Evolutionary conservation across 108 stramenopile species (phyloP), one percentile per base, ranked within the genome.

Genomic region (Nitzschia sp.): DNA sequence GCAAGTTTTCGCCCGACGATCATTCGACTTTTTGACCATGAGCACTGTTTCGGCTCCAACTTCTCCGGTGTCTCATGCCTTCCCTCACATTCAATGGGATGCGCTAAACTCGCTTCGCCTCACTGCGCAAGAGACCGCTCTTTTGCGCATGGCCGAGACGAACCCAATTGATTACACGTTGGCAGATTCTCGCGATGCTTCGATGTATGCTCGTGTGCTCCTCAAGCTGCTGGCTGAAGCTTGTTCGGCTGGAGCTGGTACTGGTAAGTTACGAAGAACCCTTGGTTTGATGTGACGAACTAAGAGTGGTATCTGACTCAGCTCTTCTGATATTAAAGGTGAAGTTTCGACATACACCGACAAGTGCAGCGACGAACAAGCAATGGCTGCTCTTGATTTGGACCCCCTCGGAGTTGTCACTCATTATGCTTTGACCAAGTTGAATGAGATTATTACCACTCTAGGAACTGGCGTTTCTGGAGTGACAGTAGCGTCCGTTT

Each of bases 101-200:
- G 84, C 92, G 11, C 54, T 93, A 26, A 81, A 78, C 1, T 89
- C 89, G 8, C 82, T 93, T 35, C 85, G 88, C 41, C 79, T 93
- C 9, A 90, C 92, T 54, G 87, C 92, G 3, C 92, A 93, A 66
- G 92, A 93, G 59, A 90, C 92, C 0, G 92, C 92, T 0, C 63
- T 93, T 17, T 75, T 93, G 48, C 87, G 92, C 46, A 93, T 93
- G 92, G 92, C 92, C 25, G 92, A 93, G 57, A 93, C 89, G 28
- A 93, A 93, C 62, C 89, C 89, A 32, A 90, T 93, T 65, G 92
- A 90, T 63, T 93, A 93, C 63, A 93, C 92, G 17, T 71, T 93
- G 50, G 87, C 89, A 1, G 92, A 93, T 73, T 81, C 86, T 36
- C 89, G 92, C 27, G 92, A 93, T 79, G 92, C 92, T n/a, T 85